Base-by-base conservation (phyloP, 768 basidiomycete species). In the Leccinum fibrillosum region DNA sequence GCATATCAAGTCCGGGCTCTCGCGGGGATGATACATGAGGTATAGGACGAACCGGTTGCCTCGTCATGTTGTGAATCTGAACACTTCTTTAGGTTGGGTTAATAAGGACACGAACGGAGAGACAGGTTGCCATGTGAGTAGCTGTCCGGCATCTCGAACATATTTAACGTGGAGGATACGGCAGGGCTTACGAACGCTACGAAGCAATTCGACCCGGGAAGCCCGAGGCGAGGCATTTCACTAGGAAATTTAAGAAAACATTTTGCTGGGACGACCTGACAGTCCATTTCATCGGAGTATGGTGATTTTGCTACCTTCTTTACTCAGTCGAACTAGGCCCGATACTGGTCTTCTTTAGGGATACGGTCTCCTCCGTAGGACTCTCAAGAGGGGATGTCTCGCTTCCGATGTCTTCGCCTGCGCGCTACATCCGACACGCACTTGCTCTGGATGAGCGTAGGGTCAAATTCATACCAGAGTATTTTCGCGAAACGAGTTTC, bases 301-400 rank as follows among this genome's bases (percentile, higher is more conserved):
- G 78, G 80, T 79, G 58, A 10, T 15, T 7, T 35, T 15, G 13
- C 13, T 35, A 15, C 11, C 3, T 44, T 32, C 9, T 64, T 52
- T 21, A 30, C 10, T 9, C 35, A 34, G 19, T 39, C 47, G 4
- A 23, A 19, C 30, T 13, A 26, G n/a, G 32, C 12, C 21, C 3
- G 11, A 19, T 23, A 59, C n/a, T 62, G 25, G 15, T 19, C 7
- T 57, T 4, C 4, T 30, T 49, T 21, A 49, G 84, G 82, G 85
- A 87, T 61, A 86, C 84, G 2, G 84, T 87, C 7, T 77, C 79
- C 32, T 85, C 83, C 1, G 83, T 86, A 19, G 82, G 83, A 10
- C 35, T 82, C 37, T 72, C 84, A 53, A 77, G 49, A 49, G 56
- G 78, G 3, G 75, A 74, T 39, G 71, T 79, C 4, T 63, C 61